Evolutionary conservation across 805 yeast genomes (phyloP), one percentile per base, ranked within the genome.

Genomic region (Myxozyma neotropica): DNA sequence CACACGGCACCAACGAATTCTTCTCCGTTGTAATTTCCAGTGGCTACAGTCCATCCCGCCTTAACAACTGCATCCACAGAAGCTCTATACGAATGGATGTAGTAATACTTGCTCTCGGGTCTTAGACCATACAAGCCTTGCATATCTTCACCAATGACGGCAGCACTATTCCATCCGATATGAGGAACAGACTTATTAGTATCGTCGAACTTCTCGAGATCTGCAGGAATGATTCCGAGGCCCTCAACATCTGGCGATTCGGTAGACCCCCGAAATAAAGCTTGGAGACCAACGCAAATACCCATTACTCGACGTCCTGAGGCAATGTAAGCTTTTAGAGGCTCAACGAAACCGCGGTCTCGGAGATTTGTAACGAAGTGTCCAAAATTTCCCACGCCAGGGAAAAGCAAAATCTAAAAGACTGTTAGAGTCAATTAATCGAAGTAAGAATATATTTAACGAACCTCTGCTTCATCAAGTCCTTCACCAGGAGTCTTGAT

Each of bases 321-420:
- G 6, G 77, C 74, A 38, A 92, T 84, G 69, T 89, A 91, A 46
- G 80, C 73, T 53, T 74, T 76, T 26, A 95, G 75, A 0, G 95
- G 96, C 38, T 77, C 80, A 13, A 79, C 83, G 61, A 93, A 83
- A 0, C 85, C 82, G 58, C 87, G 80, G 3, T 77, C 77, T 48
- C 78, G 78, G 47, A 94, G 73, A 67, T 87, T 84, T 53, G 82
- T 83, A 61, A 92, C 91, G 72, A 93, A 92, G 72, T 94, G 98
- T 46, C 97, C 99, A 73, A 83, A 95, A 72, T 91, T 93, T 12
- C 99, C 99, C 17, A 94, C 99, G 27, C 99, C 99, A 6, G 99
- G 99, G 24, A 94, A 80, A 59, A 94, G 80, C 62, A 94, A 77
- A 68, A 78, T 79, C 56, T 62, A 42, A 3, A n/a, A 21, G 24